These are phyloP conservation scores for Ampelomyces quisqualis DNA, from an alignment of 2,329 filamentous ascomycete genomes.

Conservation along the genomic window DNA sequence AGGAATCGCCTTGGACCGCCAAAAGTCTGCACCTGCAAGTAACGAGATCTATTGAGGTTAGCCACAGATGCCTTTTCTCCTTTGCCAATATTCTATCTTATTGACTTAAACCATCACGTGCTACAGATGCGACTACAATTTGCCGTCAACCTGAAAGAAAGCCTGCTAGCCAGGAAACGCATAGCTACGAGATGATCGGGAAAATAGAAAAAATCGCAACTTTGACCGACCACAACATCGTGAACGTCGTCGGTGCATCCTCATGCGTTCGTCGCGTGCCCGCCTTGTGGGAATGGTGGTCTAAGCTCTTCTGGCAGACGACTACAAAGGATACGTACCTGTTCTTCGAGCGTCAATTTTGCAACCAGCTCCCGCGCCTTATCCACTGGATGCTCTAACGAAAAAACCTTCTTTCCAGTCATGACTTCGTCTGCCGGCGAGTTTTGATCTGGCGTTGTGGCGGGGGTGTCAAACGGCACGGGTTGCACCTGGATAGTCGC, in stretches of 20 bases:
- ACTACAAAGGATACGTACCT: conserved; percentile 32
- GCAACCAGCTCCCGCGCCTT: conserved; percentile 39
- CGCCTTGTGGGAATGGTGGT: background rate
- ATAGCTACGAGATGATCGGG: no score
- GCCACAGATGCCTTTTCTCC: conserved; percentile 10
- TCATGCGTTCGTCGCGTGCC: no score
- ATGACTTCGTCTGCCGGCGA: conserved; percentile 30
- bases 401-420: conserved; percentile 39
- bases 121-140: no score
- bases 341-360: conserved; percentile 42
- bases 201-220: background rate
- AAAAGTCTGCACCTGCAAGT: conserved; percentile 62
- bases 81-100: conserved; percentile 7
- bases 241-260: conserved; percentile 1
- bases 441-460: conserved; percentile 29
- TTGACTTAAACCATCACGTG: no score
- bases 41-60: conserved; percentile 40
- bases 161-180: no score
- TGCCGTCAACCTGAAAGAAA: no score
- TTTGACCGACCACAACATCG: conserved; percentile 1
- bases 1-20: conserved; percentile 65
- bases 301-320: conserved; percentile 3
- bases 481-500: conserved; percentile 33
- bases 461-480: conserved; percentile 29
- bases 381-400: conserved; percentile 35